Evolutionary conservation across 2,329 filamentous ascomycete species (phyloP), one percentile per base, ranked within the genome.

Genomic region (Cercospora citrullina): DNA sequence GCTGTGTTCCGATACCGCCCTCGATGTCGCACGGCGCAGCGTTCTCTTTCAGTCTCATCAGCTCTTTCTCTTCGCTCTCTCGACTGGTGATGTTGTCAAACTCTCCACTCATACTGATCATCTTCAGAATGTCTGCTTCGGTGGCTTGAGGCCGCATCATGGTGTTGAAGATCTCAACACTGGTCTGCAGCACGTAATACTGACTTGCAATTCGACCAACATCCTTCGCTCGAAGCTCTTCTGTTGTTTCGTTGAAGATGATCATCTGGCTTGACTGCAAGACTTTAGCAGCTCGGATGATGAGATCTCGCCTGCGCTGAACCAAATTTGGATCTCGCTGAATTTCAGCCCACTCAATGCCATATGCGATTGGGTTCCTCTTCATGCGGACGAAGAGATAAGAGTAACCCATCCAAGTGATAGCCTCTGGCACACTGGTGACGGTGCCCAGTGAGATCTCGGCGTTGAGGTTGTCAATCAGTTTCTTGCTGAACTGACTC

Each of bases 331-430:
- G 94, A 75, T 99, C 95, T 73, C 98, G 91, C 33, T 89, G 85
- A 64, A 93, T 91, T 79, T 99, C 95, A 16, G 90, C 85, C 92
- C 92, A 98, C 73, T 97, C 94, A 60, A 99, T 98, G 2, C 94
- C 95, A 76, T 99, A 99, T 1, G 90, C 90, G 76, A 94, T 87
- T 4, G 94, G 94, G 72, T 95, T 97, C 68, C 92, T 88, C 77
- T 92, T 89, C 95, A 99, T 99, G 45, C 95, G 91, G 45, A 99
- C 94, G 78, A 97, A 99, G 0, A 99, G 85, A 76, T 98, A 99
- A 0, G 94, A 97, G 78, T 99, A 99, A 14, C 96, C 94, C 33
- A 99, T 90, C 95, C 95, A 99, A 72, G 96, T 92, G 1, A 97
- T 94, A 0, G 92, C 95, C 81, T 99, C 96, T 2, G 90, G 85